phyloP scores from a whole-genome alignment of 441 rosid genomes.

The Erodium texanum region DNA sequence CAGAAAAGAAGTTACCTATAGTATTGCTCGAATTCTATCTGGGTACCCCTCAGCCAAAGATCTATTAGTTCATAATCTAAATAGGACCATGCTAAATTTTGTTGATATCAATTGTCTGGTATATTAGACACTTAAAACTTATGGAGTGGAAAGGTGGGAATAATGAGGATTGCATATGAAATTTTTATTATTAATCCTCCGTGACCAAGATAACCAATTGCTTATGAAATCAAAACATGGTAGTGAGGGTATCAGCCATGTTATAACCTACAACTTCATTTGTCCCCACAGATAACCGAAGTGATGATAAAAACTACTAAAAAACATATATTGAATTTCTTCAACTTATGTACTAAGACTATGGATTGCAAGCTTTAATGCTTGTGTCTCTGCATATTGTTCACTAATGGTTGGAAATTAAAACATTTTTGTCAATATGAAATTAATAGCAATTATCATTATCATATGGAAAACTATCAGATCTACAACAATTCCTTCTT shows the following conservation, averaged over 20 bases:
- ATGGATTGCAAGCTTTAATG: background rate
- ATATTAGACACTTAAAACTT: background rate
- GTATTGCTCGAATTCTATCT: background rate
- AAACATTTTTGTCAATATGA: background rate
- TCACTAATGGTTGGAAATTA: background rate
- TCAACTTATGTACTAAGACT: slow-evolving; percentile 5
- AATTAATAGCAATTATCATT: slow-evolving; percentile 3
- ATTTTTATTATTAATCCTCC: background rate
- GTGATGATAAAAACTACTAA: background rate
- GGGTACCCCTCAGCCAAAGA: slow-evolving; percentile 4
- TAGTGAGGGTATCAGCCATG: background rate
- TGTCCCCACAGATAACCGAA: slow-evolving; percentile 1
- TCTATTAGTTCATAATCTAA: background rate
- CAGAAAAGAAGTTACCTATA: background rate
- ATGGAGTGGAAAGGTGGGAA: background rate
- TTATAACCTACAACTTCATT: background rate
- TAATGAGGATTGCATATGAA: background rate
- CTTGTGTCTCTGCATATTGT: slow-evolving; percentile 4
- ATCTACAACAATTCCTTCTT: slow-evolving; percentile 1
- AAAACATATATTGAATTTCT: background rate
- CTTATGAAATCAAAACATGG: background rate
- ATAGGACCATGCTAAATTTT: background rate
- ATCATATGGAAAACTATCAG: background rate
- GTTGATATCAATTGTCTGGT: background rate
- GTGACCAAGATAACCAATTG: background rate